Evolutionary conservation across 2,329 filamentous ascomycete genomes (phyloP).

Genomic region (Cordyceps farinosa): DNA sequence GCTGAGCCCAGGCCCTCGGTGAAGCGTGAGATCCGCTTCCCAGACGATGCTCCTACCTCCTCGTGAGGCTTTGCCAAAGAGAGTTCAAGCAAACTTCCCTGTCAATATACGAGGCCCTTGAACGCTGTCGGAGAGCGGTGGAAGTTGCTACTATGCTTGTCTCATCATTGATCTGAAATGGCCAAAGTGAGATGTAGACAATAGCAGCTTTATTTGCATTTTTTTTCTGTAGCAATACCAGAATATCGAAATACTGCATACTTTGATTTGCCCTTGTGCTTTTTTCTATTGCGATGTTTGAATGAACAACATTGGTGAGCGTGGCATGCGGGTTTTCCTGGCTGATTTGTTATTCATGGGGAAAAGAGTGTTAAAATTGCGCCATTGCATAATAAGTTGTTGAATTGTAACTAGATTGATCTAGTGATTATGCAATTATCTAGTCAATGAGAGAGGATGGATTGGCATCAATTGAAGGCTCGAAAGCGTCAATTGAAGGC

Average conservation of each 20-base stretch:
- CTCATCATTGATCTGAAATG: background rate
- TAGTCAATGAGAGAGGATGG: too few relatives aligned
- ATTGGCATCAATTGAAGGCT: too few relatives aligned
- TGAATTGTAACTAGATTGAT: too few relatives aligned
- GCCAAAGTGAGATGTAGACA: background rate
- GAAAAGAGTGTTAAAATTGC: too few relatives aligned
- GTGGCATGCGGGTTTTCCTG: too few relatives aligned
- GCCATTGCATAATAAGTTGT: too few relatives aligned
- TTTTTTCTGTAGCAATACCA: background rate
- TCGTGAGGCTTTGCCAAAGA: background rate
- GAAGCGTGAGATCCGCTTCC: slow-evolving; percentile 17
- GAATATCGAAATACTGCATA: background rate
- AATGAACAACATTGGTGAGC: too few relatives aligned
- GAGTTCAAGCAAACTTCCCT: background rate
- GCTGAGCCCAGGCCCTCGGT: background rate
- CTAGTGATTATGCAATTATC: too few relatives aligned
- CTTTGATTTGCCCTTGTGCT: background rate
- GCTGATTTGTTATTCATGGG: too few relatives aligned
- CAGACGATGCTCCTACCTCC: slow-evolving; percentile 3
- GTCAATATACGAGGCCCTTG: background rate
- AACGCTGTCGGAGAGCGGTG: background rate
- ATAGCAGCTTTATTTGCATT: background rate
- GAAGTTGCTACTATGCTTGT: background rate
- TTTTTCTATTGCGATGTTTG: background rate
- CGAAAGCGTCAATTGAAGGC: too few relatives aligned